Base-by-base conservation (phyloP, 116 monocot species). In the Iris pallida region DNA sequence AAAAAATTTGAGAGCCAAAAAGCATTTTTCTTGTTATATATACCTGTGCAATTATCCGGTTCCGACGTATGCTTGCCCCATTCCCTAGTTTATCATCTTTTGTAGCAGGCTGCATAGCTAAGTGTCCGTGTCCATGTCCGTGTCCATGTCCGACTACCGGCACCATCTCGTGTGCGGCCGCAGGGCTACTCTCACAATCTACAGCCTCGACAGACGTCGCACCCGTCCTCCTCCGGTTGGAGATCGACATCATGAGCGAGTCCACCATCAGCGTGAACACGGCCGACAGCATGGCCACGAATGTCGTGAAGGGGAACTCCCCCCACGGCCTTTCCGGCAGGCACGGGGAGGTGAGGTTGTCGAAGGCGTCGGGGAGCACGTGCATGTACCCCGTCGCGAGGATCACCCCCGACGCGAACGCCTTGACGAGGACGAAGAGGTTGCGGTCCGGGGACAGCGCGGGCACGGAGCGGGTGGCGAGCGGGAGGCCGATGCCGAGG, bases 301-400 rank as follows among this genome's bases (percentile, higher is more conserved):
- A 91, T 0, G 84, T 64, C 8, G 91, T 67, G 80, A 91, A 91
- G 7, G 87, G 86, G 66, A 91, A 91, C 61, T 80, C 20, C 8
- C 9, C 9, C 91, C 91, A 91, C 3, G 87, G 91, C 14, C 75
- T 68, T 4, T 70, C 55, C 13, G 79, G 77, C 45, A 91, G 62
- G 76, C 91, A 91, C 16, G 84, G 82, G 4, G 87, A 84, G 13
- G 4, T 55, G 55, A 91, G 80, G 51, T 80, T 53, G 8, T 77
- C 68, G 70, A 87, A 87, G 5, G 91, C 82, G 79, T 87, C 87
- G 2, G 91, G 87, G 8, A 91, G 67, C 9, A 91, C 87, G 66
- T 91, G 91, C 84, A 91, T 87, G 79, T 78, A 91, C 0, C 84
- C 91, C 0, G 91, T 91, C 47, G 87, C 87, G 5, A 91, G 78